A percentile compares a stretch with the other conserved stretches of the same genome.
Evolutionary conservation across 2,329 filamentous ascomycete species (phyloP).

Genomic region (Leptographium wingfieldii): DNA sequence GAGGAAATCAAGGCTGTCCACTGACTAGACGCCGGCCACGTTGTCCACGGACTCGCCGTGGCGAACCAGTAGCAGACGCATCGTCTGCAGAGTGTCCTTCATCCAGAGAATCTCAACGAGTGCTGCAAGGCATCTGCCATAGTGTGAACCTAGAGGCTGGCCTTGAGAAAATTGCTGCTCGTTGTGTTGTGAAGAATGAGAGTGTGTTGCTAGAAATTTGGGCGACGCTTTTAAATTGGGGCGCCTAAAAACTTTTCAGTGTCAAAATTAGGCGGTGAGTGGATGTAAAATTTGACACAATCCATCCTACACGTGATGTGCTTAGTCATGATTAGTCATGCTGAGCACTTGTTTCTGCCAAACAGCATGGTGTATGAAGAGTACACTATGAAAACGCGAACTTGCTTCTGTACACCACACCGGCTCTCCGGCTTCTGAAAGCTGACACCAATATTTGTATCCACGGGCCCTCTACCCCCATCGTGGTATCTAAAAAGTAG

Average conservation of each 20-base stretch:
- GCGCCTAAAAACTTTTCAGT: neutral
- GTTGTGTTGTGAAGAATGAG: neutral
- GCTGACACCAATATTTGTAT: too few species aligned
- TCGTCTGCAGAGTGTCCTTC: neutral
- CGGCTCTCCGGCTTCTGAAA: too few species aligned
- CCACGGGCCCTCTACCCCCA: too few species aligned
- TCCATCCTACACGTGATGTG: neutral
- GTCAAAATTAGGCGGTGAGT: neutral
- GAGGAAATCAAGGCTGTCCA: slow-evolving; percentile 19
- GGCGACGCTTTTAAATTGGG: neutral
- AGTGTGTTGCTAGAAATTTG: neutral
- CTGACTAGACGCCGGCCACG: slow-evolving; percentile 60
- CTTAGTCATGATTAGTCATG: neutral
- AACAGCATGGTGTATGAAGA: too few species aligned
- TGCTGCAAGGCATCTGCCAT: neutral
- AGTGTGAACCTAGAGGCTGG: neutral
- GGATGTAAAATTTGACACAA: neutral
- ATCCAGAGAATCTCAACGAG: neutral
- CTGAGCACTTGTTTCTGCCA: too few species aligned
- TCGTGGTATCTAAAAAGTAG: too few species aligned
- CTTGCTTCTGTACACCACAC: too few species aligned
- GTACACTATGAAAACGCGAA: too few species aligned
- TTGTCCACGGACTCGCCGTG: slow-evolving; percentile 91
- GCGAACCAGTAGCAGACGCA: slow-evolving; percentile 64
- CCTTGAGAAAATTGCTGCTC: neutral